phyloP scores from a whole-genome alignment of 73 alveolate genomes.

The Tetrahymena elliotti region DNA sequence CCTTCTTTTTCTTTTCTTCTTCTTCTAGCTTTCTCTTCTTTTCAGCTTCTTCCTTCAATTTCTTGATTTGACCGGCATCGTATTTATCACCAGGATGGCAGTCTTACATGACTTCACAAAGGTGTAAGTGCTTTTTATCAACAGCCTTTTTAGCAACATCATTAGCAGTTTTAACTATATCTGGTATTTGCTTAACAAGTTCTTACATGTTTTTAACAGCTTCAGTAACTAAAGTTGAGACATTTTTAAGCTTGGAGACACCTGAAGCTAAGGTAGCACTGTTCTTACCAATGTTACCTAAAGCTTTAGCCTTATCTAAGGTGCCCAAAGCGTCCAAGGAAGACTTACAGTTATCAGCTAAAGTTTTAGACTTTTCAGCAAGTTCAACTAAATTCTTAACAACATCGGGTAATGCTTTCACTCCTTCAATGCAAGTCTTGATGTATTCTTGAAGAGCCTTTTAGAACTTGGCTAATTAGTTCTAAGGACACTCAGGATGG shows the following conservation, averaged over 20 bases:
- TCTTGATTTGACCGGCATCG: background rate
- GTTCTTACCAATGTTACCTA: background rate
- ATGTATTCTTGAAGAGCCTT: background rate
- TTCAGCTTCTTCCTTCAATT: background rate
- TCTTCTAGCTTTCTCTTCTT: background rate
- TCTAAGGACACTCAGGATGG: background rate
- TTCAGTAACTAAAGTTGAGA: background rate
- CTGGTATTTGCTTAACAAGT: background rate
- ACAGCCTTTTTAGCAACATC: background rate
- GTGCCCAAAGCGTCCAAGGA: background rate
- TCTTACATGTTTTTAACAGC: background rate
- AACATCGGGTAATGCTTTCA: background rate
- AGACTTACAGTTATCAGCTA: background rate
- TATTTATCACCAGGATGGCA: background rate
- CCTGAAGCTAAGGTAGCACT: background rate
- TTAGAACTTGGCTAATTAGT: background rate
- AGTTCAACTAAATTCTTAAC: background rate
- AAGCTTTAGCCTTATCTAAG: background rate
- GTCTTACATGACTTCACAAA: background rate
- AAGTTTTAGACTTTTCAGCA: background rate
- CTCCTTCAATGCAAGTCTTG: background rate
- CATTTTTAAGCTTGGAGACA: background rate
- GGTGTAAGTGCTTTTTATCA: background rate
- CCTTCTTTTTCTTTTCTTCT: background rate
- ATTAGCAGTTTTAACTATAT: background rate